Percentiles rank a stretch among this genome's conserved stretches.
phyloP scores from a whole-genome alignment of 306 rosid species.

The Inga leiocalycina region DNA sequence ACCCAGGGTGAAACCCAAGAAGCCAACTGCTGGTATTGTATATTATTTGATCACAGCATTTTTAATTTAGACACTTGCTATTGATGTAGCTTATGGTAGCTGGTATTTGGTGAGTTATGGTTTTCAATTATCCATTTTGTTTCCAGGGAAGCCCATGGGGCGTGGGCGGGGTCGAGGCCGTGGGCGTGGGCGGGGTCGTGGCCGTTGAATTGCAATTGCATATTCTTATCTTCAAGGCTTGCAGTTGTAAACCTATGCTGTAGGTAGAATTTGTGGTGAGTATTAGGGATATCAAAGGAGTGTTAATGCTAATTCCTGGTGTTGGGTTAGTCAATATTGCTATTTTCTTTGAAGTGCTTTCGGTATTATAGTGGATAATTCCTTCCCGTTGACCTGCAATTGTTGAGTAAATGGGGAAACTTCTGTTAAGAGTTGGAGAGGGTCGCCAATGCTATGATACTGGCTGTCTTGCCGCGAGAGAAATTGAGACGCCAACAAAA shows the following conservation, averaged over 20 bases:
- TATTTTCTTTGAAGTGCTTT: constrained; percentile 20
- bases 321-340: constrained; percentile 30
- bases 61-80: not conserved
- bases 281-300: constrained; percentile 33
- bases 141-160: constrained; percentile 70
- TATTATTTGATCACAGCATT: not conserved
- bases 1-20: constrained; percentile 24
- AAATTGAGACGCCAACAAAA: not conserved
- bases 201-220: constrained; percentile 42
- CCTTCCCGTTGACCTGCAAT: not conserved
- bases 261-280: constrained; percentile 28
- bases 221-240: constrained; percentile 35
- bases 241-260: constrained; percentile 41
- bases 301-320: constrained; percentile 9
- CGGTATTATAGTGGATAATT: constrained; percentile 10
- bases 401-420: not conserved
- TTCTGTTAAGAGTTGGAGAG: not conserved
- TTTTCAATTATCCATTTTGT: constrained; percentile 7
- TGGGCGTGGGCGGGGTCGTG: constrained; percentile 77
- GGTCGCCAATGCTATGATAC: not conserved
- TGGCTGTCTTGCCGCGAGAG: not conserved
- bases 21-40: constrained; percentile 18
- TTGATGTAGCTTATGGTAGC: not conserved
- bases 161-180: constrained; percentile 73
- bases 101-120: not conserved